A percentile compares a stretch with the other conserved stretches of the same genome.
These are phyloP conservation scores for Diospyros lotus DNA, from an alignment of 148 eudicot species.

Conservation along the genomic window DNA sequence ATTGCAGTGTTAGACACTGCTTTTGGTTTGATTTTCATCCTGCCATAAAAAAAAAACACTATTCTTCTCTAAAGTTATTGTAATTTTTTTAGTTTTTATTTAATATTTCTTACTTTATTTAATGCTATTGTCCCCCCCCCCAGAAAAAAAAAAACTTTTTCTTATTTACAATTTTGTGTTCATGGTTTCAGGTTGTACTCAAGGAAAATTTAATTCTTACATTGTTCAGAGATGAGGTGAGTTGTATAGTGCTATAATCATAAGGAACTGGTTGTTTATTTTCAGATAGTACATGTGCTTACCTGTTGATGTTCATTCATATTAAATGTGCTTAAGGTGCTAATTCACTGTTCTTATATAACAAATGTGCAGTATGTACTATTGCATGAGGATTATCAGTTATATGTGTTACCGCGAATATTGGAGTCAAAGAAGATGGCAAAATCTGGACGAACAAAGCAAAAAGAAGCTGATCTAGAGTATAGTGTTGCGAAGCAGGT, in stretches of 20 bases:
- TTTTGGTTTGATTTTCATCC: too few species aligned
- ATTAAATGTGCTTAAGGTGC: slow-evolving; percentile 19
- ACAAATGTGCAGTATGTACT: slow-evolving; percentile 59
- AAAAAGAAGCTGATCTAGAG: slow-evolving; percentile 97
- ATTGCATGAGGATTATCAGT: slow-evolving; percentile 94
- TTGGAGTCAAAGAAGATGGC: slow-evolving; percentile 97
- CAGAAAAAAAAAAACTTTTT: background rate
- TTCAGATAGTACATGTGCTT: too few species aligned
- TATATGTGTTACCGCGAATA: slow-evolving; percentile 89
- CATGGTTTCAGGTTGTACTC: slow-evolving; percentile 67
- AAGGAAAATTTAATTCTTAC: slow-evolving; percentile 89
- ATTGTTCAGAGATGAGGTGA: slow-evolving; percentile 94
- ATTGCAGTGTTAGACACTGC: too few species aligned
- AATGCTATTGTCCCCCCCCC: background rate
- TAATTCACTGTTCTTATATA: slow-evolving; percentile 7
- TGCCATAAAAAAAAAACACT: too few species aligned
- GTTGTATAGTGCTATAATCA: slow-evolving; percentile 10
- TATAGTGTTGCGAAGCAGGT: slow-evolving; percentile 99
- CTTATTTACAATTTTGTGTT: background rate
- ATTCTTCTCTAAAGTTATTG: too few species aligned
- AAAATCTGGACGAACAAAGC: slow-evolving; percentile 95
- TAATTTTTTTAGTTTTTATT: too few species aligned
- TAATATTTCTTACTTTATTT: background rate
- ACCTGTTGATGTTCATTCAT: background rate
- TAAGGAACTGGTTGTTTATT: slow-evolving; percentile 11